phyloP scores from a whole-genome alignment of 495 filamentous ascomycete species.

The Bombardia bombarda region DNA sequence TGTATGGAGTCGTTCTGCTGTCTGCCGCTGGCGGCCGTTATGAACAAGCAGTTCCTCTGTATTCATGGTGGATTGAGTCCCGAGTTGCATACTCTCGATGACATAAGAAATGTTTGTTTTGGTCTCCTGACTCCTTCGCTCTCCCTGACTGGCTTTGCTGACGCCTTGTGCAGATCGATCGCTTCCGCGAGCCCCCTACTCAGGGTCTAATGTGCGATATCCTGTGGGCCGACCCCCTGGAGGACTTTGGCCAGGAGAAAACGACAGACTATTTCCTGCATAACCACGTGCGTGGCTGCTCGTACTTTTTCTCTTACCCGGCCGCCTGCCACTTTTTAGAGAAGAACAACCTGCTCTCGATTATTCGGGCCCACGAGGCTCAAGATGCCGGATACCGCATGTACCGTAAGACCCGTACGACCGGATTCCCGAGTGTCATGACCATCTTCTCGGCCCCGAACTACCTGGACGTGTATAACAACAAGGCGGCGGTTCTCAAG shows the following conservation, averaged over 20 bases:
- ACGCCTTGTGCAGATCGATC: conserved; percentile 65
- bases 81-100: conserved; percentile 90
- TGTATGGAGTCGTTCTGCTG: conserved; percentile 97
- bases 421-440: conserved; percentile 98
- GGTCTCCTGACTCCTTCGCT: not conserved
- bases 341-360: conserved; percentile 95
- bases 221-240: conserved; percentile 96
- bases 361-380: conserved; percentile 97
- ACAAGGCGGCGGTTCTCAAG: conserved; percentile 96
- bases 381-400: conserved; percentile 98
- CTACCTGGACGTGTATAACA: conserved; percentile 99
- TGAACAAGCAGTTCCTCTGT: conserved; percentile 99
- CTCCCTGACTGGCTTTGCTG: conserved; percentile 1
- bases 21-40: conserved; percentile 88
- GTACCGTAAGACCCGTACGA: conserved; percentile 97
- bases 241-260: conserved; percentile 98
- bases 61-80: conserved; percentile 96
- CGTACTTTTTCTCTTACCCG: conserved; percentile 98
- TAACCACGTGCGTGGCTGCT: conserved; percentile 97
- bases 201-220: conserved; percentile 99
- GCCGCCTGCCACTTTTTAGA: conserved; percentile 97
- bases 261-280: conserved; percentile 94
- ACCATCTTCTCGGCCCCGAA: conserved; percentile 99
- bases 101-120: conserved; percentile 74
- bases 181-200: conserved; percentile 93